A percentile compares a stretch with the other conserved stretches of the same genome.
Evolutionary conservation across 352 stramenopile species (phyloP).

Genomic region (Halophytophthora batemanensis): DNA sequence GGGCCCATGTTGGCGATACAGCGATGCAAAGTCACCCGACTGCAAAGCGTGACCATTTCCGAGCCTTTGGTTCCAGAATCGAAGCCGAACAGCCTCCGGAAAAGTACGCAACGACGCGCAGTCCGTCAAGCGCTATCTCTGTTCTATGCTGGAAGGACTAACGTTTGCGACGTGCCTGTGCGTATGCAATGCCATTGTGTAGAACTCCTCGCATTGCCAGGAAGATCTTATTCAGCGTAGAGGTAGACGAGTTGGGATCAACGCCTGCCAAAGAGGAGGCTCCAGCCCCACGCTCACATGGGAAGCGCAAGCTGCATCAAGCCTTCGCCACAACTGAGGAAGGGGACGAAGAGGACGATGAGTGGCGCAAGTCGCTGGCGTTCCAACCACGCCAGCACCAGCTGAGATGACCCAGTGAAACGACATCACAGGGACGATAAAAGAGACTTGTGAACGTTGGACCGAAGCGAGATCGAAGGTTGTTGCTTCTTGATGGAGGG

Average conservation of each 20-base stretch:
- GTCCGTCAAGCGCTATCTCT: neutral
- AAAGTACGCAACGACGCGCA: slow-evolving; percentile 15
- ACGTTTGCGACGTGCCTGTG: neutral
- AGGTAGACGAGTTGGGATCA: slow-evolving; percentile 14
- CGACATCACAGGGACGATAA: slow-evolving; percentile 4
- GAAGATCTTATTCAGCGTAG: slow-evolving; percentile 30
- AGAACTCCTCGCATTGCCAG: slow-evolving; percentile 33
- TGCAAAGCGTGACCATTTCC: slow-evolving; percentile 31
- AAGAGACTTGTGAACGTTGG: slow-evolving; percentile 1
- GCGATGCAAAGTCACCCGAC: neutral
- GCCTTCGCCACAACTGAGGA: slow-evolving; percentile 23
- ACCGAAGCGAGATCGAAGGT: neutral
- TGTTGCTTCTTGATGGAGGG: neutral
- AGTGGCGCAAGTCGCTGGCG: slow-evolving; percentile 29
- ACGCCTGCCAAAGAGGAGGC: slow-evolving; percentile 14
- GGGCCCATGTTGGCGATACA: neutral
- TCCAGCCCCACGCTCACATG: slow-evolving; percentile 4
- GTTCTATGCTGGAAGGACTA: neutral
- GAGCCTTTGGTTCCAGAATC: slow-evolving; percentile 26
- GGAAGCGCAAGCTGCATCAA: slow-evolving; percentile 26
- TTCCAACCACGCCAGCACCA: slow-evolving; percentile 14
- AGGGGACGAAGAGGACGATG: slow-evolving; percentile 29
- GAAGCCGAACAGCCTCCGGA: slow-evolving; percentile 14
- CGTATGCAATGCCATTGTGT: slow-evolving; percentile 3
- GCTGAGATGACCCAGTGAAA: slow-evolving; percentile 2